These are phyloP conservation scores for Boletus semigastroideus DNA, from an alignment of 1,284 basidiomycete genomes.

Conservation along the genomic window DNA sequence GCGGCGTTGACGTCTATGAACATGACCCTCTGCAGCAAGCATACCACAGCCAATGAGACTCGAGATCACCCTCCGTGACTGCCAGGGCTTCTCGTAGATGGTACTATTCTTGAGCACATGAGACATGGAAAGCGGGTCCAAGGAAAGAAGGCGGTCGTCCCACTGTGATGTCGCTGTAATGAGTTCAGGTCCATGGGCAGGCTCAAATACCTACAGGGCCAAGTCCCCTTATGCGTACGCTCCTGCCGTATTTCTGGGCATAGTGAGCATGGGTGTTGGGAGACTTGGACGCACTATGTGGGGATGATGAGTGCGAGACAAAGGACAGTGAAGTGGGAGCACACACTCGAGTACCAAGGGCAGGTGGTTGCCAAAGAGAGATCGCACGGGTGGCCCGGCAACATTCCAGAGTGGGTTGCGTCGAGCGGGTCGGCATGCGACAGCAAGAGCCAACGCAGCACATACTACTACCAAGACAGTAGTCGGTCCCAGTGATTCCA, in stretches of 20 bases:
- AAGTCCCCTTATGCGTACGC: conserved; percentile 61
- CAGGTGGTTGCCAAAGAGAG: conserved; percentile 55
- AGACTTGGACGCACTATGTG: conserved; percentile 55
- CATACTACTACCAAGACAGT: conserved; percentile 20
- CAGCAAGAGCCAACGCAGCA: conserved; percentile 25
- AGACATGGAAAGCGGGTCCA: conserved; percentile 69
- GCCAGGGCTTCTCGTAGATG: conserved; percentile 79
- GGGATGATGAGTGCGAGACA: conserved; percentile 1
- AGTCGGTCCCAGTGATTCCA: neutral
- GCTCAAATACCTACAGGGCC: conserved; percentile 51
- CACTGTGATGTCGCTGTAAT: conserved; percentile 46
- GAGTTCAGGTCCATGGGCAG: conserved; percentile 4
- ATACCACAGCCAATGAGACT: conserved; percentile 74
- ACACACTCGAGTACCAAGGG: conserved; percentile 56
- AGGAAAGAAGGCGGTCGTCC: conserved; percentile 72
- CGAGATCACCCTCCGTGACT: conserved; percentile 70
- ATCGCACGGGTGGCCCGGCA: conserved; percentile 54
- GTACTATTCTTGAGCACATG: conserved; percentile 68
- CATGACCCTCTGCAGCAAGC: conserved; percentile 71
- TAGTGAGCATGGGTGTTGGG: conserved; percentile 52
- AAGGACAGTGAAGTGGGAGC: neutral
- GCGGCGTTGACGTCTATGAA: conserved; percentile 73
- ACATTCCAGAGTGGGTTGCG: conserved; percentile 54
- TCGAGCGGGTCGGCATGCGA: conserved; percentile 37
- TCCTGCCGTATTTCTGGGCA: conserved; percentile 54